Evolutionary conservation across 345 rosid genomes (phyloP), one percentile per base, ranked within the genome.

Genomic region (Populus alba): DNA sequence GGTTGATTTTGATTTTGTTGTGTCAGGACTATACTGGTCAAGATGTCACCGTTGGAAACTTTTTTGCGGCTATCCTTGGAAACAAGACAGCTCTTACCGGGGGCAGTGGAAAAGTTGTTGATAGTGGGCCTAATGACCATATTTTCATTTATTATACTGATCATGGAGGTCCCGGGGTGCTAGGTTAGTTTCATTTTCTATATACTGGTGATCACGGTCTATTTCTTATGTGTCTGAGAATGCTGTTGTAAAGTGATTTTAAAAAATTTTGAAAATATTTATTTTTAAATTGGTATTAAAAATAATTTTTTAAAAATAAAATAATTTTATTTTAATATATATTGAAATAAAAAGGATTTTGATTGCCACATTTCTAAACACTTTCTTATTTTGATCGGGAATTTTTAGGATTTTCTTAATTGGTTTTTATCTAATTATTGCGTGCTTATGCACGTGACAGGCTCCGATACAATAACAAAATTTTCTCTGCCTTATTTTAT

Each of bases 131-230:
- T 1, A 83, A 94, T 81, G 99, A 94, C 85, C 97, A 91, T 83
- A 92, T 97, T 75, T 97, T 97, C 87, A 86, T 94, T 29, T 92
- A 84, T 81, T 94, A 94, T 49, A 76, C 91, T 15, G 98, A 92
- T 79, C 98, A 97, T 81, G 99, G 98, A 7, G 97, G 98, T 82
- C 97, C 99, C 35, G 97, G 97, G 45, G 91, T 92, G 73, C 91
- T 97, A 20, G 98, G 99, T 97, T 70, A 85, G 98, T 89, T 79
- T 20, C 78, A 51, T 53, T 33, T 27, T 16, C 15, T 47, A 49
- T 12, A 23, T 11, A 66, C 35, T 6, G 7, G 1, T 51, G n/a
- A 53, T 53, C 23, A 20, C 0, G 8, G 59, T 7, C 3, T 51
- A 53, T 20, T 53, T 53, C 9, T 53, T 53, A 20, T 53, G 27